Percentiles rank a stretch among this genome's conserved stretches.
These are phyloP conservation scores for Tetragonia tetragonoides DNA, from an alignment of 148 eudicot genomes.

Conservation along the genomic window DNA sequence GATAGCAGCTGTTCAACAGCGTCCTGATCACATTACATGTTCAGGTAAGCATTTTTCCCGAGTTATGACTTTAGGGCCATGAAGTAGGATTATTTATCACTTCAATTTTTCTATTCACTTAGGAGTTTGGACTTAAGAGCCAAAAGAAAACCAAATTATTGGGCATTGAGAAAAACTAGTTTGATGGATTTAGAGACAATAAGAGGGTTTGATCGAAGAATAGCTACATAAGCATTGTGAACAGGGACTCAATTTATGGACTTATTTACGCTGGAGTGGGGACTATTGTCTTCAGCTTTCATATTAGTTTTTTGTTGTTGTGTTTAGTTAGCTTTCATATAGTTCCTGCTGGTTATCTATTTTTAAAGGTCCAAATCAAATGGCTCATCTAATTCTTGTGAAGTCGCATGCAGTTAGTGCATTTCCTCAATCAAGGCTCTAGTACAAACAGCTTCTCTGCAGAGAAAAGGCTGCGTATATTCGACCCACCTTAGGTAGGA, in stretches of 20 bases:
- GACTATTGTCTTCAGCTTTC: background rate
- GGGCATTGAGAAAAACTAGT: background rate
- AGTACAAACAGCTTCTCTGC: background rate
- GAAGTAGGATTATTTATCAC: background rate
- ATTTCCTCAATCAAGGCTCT: background rate
- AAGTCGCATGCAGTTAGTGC: too few species aligned
- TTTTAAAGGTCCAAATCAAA: too few species aligned
- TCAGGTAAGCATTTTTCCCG: constrained; percentile 48
- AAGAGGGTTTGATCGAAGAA: background rate
- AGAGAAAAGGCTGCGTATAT: background rate
- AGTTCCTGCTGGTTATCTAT: background rate
- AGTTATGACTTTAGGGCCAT: background rate
- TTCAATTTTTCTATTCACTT: background rate
- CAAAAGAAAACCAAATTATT: background rate
- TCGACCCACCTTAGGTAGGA: too few species aligned
- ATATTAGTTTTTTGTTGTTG: background rate
- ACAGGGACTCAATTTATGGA: background rate
- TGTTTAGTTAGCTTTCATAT: background rate
- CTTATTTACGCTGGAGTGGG: background rate
- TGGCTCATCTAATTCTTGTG: too few species aligned
- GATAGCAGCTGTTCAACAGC: constrained; percentile 58
- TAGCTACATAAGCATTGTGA: background rate
- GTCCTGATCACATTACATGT: constrained; percentile 51
- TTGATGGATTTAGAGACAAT: background rate
- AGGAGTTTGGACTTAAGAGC: background rate